A percentile compares a stretch with the other conserved stretches of the same genome.
Evolutionary conservation across 1,284 basidiomycete genomes (phyloP).

Genomic region (Tilletia horrida): DNA sequence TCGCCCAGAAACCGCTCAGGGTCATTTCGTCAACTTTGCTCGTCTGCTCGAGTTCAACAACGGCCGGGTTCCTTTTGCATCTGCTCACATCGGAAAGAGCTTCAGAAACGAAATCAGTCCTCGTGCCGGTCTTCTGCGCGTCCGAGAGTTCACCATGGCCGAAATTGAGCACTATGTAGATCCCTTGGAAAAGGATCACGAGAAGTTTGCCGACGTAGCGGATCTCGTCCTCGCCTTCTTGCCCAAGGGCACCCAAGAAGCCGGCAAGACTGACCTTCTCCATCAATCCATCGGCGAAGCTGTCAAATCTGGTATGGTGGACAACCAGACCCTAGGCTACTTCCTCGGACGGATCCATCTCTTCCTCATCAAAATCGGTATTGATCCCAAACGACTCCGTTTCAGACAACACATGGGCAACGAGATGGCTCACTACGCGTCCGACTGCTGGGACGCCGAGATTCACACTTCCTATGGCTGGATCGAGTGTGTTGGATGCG

Average conservation of each 20-base stretch:
- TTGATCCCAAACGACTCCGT: slow-evolving; percentile 77
- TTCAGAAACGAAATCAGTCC: slow-evolving; percentile 99
- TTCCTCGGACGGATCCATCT: slow-evolving; percentile 89
- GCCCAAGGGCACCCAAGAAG: slow-evolving; percentile 75
- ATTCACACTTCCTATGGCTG: slow-evolving; percentile 91
- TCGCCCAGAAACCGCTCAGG: slow-evolving; percentile 96
- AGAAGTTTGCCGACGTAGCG: slow-evolving; percentile 75
- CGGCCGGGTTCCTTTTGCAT: slow-evolving; percentile 90
- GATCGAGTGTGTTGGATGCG: slow-evolving; percentile 99
- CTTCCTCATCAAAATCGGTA: slow-evolving; percentile 88
- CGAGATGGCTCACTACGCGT: slow-evolving; percentile 99
- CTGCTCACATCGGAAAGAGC: slow-evolving; percentile 89
- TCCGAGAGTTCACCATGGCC: slow-evolving; percentile 98
- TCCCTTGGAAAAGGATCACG: slow-evolving; percentile 84
- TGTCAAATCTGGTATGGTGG: slow-evolving; percentile 76
- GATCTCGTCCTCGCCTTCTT: slow-evolving; percentile 74
- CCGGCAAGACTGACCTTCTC: slow-evolving; percentile 68
- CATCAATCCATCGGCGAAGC: slow-evolving; percentile 82
- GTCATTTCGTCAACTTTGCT: slow-evolving; percentile 98
- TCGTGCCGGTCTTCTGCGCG: slow-evolving; percentile 88
- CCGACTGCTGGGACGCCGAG: slow-evolving; percentile 99
- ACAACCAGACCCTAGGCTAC: slow-evolving; percentile 96
- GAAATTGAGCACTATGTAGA: slow-evolving; percentile 99
- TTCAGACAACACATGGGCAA: slow-evolving; percentile 96
- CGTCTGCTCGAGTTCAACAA: slow-evolving; percentile 98